These are phyloP conservation scores for Fagopyrum homotropicum DNA, from an alignment of 148 eudicot genomes.

Conservation along the genomic window DNA sequence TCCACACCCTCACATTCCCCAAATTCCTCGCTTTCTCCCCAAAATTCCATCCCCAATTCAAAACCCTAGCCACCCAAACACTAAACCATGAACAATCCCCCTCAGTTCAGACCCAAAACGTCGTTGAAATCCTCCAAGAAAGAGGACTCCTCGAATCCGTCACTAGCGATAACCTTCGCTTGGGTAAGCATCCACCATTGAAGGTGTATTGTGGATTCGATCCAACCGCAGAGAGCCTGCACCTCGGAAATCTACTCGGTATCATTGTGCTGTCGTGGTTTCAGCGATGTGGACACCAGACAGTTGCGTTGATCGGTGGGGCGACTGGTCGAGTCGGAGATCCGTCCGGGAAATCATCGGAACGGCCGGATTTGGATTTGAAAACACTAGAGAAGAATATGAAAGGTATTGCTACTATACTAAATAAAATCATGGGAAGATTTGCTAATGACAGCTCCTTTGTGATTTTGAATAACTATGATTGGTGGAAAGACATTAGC, in stretches of 20 bases:
- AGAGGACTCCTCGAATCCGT: conserved; percentile 72
- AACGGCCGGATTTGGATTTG: conserved; percentile 62
- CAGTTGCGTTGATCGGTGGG: conserved; percentile 73
- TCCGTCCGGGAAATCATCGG: conserved; percentile 74
- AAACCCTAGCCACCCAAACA: not conserved
- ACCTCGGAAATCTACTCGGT: conserved; percentile 74
- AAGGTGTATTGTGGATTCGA: conserved; percentile 84
- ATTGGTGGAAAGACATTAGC: conserved; percentile 88
- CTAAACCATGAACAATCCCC: not conserved
- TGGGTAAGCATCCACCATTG: conserved; percentile 31
- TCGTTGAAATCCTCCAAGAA: conserved; percentile 50
- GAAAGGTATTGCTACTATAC: conserved; percentile 30
- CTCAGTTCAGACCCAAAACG: conserved; percentile 22
- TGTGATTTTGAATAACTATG: conserved; percentile 63
- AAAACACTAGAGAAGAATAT: conserved; percentile 40
- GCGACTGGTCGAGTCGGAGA: conserved; percentile 90
- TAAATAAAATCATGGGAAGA: conserved; percentile 37
- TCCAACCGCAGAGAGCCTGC: conserved; percentile 85
- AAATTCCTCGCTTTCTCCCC: not conserved
- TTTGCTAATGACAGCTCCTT: conserved; percentile 18
- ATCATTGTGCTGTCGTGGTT: conserved; percentile 86
- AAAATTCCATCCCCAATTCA: not conserved
- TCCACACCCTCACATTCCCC: not conserved
- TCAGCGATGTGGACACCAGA: conserved; percentile 63
- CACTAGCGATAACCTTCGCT: conserved; percentile 48